Conservation (phyloP, 1,284 basidiomycete genomes). For the Tilletia caries region DNA sequence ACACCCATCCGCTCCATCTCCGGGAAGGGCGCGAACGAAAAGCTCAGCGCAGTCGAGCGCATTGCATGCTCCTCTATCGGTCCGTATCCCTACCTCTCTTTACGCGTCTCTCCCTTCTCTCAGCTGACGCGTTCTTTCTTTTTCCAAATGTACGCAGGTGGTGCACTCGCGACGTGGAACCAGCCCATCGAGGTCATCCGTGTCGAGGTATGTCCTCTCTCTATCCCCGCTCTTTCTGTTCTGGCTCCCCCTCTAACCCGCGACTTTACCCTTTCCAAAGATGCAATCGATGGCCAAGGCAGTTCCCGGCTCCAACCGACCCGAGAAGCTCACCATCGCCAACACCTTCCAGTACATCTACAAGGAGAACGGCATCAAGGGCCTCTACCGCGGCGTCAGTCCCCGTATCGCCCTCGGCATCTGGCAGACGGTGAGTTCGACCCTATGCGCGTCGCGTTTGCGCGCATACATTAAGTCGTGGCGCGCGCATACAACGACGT, state of each 20-base stretch:
- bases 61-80: constrained; percentile 77
- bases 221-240: not conserved
- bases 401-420: constrained; percentile 93
- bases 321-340: constrained; percentile 80
- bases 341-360: constrained; percentile 87
- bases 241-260: not conserved
- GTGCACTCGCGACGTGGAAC: constrained; percentile 97
- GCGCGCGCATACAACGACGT: too few species aligned
- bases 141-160: constrained; percentile 56
- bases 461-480: too few species aligned
- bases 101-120: too few species aligned
- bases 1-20: constrained; percentile 70
- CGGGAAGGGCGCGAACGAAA: constrained; percentile 71
- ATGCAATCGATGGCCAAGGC: constrained; percentile 98
- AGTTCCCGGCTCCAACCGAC: constrained; percentile 69
- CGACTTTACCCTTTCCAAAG: constrained; percentile 50
- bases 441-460: too few species aligned
- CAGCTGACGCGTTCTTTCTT: not conserved
- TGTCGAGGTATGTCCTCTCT: constrained; percentile 61
- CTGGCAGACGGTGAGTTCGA: constrained; percentile 72
- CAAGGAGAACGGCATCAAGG: constrained; percentile 92
- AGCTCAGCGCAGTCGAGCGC: constrained; percentile 75
- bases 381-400: constrained; percentile 93
- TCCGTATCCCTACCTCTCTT: not conserved
- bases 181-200: constrained; percentile 97